Base-by-base conservation (phyloP, 768 basidiomycete genomes). In the Tylopilus plumbeoviolaceoides region DNA sequence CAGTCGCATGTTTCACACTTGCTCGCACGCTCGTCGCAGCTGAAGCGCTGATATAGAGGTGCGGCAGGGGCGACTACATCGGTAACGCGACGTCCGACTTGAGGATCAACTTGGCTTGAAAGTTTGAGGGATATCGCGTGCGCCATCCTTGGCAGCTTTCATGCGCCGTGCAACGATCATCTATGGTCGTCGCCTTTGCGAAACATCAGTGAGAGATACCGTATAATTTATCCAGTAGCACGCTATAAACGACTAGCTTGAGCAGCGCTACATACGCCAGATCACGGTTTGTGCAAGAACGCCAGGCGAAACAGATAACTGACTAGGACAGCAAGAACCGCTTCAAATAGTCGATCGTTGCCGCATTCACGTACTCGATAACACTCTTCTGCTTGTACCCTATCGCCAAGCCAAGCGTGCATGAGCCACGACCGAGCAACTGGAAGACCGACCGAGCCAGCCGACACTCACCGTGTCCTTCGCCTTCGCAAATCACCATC, bases 321-420 rank as follows among this genome's bases (percentile, higher is more conserved):
- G 47, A 44, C 47, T 55, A 55, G 10, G 62, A 60, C 9, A 71
- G 31, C 33, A 75, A 49, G 56, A 63, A 71, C 40, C 69, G 63
- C 61, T 73, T 68, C 55, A 75, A 51, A 55, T 75, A 75, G 27
- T 67, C 59, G 30, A 73, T 62, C 41, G 71, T 72, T 14, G 72
- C 68, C 3, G 71, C 75, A 30, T 75, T 72, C 41, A 70, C 68
- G 39, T 68, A 76, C 51, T 75, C 74, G 25, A 76, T 72, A 21
- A 75, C 72, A 31, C 69, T 73, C 66, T 72, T 75, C 56, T 75
- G 74, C 56, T 58, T 71, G 63, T 76, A 76, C 7, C 74, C 74
- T 72, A 48, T 23, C 10, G 53, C 8, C 46, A 6, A 50, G 36
- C 10, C 18, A n/a, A 20, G 12, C 41, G 15, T 11, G n/a, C 44